Conservation (phyloP, 331 rosid genomes). For the Spiraea crenata region DNA sequence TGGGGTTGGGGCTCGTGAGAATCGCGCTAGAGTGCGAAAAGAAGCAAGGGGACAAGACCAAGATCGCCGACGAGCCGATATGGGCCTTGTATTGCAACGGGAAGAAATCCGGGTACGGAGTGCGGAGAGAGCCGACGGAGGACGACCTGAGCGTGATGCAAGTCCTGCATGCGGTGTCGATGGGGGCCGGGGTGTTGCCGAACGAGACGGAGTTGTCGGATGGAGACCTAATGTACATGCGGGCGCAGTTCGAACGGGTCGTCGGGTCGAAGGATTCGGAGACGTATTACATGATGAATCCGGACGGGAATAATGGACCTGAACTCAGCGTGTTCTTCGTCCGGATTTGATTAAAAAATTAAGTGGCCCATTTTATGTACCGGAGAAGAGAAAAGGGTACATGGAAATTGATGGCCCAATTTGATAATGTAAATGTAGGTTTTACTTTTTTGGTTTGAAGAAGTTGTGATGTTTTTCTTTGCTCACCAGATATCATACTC, state of each 20-base stretch:
- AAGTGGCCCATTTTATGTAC: too few relatives aligned
- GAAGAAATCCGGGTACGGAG: slow-evolving; percentile 70
- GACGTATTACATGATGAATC: slow-evolving; percentile 80
- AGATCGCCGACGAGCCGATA: slow-evolving; percentile 62
- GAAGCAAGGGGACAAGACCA: slow-evolving; percentile 42
- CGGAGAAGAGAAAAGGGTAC: too few relatives aligned
- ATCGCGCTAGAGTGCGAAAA: slow-evolving; percentile 80
- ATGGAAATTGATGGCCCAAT: too few relatives aligned
- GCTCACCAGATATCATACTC: too few relatives aligned
- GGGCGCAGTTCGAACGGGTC: slow-evolving; percentile 69
- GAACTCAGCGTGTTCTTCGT: slow-evolving; percentile 74
- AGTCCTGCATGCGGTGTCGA: slow-evolving; percentile 53
- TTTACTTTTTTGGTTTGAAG: too few relatives aligned
- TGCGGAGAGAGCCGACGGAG: slow-evolving; percentile 60
- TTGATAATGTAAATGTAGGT: too few relatives aligned
- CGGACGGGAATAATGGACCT: slow-evolving; percentile 55
- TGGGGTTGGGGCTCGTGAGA: slow-evolving; percentile 64
- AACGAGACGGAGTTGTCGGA: slow-evolving; percentile 27
- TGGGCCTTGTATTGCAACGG: slow-evolving; percentile 82
- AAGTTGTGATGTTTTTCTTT: too few relatives aligned
- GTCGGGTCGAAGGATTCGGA: slow-evolving; percentile 79
- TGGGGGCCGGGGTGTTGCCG: slow-evolving; percentile 76
- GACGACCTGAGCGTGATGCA: slow-evolving; percentile 74
- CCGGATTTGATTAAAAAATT: slow-evolving; percentile 39
- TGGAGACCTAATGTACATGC: slow-evolving; percentile 68